Conservation (phyloP, 345 rosid genomes). For the Gossypioides kirkii region DNA sequence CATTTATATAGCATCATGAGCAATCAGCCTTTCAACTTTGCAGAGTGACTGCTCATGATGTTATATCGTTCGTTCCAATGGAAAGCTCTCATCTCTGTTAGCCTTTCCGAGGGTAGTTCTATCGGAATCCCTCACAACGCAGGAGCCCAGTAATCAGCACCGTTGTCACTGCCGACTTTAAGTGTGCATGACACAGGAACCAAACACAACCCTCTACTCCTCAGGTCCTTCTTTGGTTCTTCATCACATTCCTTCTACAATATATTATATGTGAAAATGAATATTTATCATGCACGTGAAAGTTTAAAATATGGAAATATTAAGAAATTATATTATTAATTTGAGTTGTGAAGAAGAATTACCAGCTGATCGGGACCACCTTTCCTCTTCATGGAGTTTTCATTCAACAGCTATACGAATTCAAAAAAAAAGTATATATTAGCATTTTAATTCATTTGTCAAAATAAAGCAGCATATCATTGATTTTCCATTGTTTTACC, state of each 20-base stretch:
- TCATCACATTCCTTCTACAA: slow-evolving; percentile 33
- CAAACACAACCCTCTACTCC: slow-evolving; percentile 90
- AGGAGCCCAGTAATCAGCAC: slow-evolving; percentile 96
- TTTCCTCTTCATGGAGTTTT: slow-evolving; percentile 59
- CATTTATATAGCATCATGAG: slow-evolving; percentile 93
- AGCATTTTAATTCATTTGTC: neutral
- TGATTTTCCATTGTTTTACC: too few relatives aligned
- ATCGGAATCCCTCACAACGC: slow-evolving; percentile 55
- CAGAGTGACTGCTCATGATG: slow-evolving; percentile 98
- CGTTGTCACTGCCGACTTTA: slow-evolving; percentile 77
- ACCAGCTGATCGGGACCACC: slow-evolving; percentile 35
- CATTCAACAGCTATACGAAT: slow-evolving; percentile 52
- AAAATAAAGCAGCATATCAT: neutral
- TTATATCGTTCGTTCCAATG: slow-evolving; percentile 48
- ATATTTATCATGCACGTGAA: neutral
- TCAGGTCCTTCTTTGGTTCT: slow-evolving; percentile 59
- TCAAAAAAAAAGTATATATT: neutral
- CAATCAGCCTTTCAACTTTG: slow-evolving; percentile 85
- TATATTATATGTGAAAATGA: neutral
- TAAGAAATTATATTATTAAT: neutral
- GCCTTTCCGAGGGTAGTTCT: neutral
- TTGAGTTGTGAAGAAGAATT: neutral
- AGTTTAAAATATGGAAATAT: neutral
- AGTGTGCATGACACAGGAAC: slow-evolving; percentile 86
- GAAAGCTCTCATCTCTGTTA: neutral